These are phyloP conservation scores for Raddia distichophylla DNA, from an alignment of 176 grass and related monocot genomes.

Conservation along the genomic window DNA sequence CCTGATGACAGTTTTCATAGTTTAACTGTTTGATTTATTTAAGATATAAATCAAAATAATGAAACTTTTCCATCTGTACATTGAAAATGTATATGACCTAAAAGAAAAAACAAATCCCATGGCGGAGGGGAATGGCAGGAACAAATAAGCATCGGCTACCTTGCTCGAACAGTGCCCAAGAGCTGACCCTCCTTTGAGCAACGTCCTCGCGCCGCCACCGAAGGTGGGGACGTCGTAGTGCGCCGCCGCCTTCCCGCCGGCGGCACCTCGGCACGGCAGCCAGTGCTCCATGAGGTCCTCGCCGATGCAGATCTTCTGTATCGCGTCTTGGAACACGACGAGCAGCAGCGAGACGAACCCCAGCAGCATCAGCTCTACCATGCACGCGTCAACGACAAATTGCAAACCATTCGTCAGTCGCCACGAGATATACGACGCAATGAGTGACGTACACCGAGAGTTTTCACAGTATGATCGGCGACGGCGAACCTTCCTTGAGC, in stretches of 20 bases:
- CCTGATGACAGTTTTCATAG: too few relatives aligned
- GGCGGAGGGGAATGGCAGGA: too few relatives aligned
- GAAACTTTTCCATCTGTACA: too few relatives aligned
- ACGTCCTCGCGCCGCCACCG: conserved; percentile 30
- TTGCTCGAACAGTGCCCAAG: conserved; percentile 38
- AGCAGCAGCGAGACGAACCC: conserved; percentile 85
- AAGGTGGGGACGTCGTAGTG: conserved; percentile 14
- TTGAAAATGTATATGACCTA: too few relatives aligned
- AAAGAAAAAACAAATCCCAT: too few relatives aligned
- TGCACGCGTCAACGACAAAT: too few relatives aligned
- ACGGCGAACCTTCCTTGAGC: conserved; percentile 78
- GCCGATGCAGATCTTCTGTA: conserved; percentile 64
- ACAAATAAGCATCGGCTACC: conserved; percentile 6
- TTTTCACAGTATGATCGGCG: not conserved
- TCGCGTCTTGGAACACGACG: conserved; percentile 55
- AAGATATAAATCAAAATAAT: too few relatives aligned
- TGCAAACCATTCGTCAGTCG: too few relatives aligned
- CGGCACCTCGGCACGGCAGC: conserved; percentile 47
- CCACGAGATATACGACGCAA: too few relatives aligned
- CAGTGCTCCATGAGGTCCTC: conserved; percentile 54
- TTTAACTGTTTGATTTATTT: too few relatives aligned
- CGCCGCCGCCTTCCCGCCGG: not conserved
- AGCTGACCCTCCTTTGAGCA: conserved; percentile 33
- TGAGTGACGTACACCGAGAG: too few relatives aligned
- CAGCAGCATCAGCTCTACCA: conserved; percentile 80